phyloP scores from a whole-genome alignment of 2,329 filamentous ascomycete genomes.

The Nigrograna mackinnonii region DNA sequence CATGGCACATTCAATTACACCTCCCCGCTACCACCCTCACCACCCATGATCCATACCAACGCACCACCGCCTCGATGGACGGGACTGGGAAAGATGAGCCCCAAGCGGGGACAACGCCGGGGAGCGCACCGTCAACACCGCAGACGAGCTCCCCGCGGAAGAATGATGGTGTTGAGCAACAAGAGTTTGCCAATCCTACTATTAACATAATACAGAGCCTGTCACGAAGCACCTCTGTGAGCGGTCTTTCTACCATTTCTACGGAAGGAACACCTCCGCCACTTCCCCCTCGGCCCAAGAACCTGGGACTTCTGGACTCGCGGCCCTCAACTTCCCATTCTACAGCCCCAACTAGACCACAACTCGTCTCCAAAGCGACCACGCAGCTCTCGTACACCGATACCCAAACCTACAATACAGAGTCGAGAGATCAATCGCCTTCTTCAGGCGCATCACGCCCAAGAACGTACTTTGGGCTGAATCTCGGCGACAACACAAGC shows the following conservation, averaged over 20 bases:
- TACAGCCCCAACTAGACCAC: slow-evolving; percentile 45
- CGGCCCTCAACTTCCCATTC: slow-evolving; percentile 45
- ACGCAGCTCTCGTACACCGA: slow-evolving; percentile 84
- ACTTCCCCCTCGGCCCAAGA: slow-evolving; percentile 57
- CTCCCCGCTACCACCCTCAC: too few species aligned
- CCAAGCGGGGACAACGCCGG: slow-evolving; percentile 14
- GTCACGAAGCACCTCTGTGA: slow-evolving; percentile 28
- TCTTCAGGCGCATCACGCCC: slow-evolving; percentile 38
- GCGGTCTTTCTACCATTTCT: slow-evolving; percentile 26
- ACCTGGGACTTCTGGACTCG: slow-evolving; percentile 30
- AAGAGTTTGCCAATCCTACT: slow-evolving; percentile 37
- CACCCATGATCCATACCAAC: background rate
- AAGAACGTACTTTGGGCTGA: slow-evolving; percentile 42
- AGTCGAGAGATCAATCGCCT: slow-evolving; percentile 27
- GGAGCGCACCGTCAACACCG: background rate
- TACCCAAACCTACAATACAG: slow-evolving; percentile 71
- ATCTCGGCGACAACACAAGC: slow-evolving; percentile 51
- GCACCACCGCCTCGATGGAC: slow-evolving; percentile 21
- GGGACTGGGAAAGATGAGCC: slow-evolving; percentile 30
- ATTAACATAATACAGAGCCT: slow-evolving; percentile 32
- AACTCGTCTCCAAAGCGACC: slow-evolving; percentile 68
- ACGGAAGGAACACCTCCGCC: slow-evolving; percentile 57
- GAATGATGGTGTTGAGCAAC: slow-evolving; percentile 24
- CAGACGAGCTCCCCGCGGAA: slow-evolving; percentile 13
- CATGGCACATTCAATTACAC: background rate